Evolutionary conservation across 2,329 filamentous ascomycete genomes (phyloP).

Genomic region (Dothistroma pini): DNA sequence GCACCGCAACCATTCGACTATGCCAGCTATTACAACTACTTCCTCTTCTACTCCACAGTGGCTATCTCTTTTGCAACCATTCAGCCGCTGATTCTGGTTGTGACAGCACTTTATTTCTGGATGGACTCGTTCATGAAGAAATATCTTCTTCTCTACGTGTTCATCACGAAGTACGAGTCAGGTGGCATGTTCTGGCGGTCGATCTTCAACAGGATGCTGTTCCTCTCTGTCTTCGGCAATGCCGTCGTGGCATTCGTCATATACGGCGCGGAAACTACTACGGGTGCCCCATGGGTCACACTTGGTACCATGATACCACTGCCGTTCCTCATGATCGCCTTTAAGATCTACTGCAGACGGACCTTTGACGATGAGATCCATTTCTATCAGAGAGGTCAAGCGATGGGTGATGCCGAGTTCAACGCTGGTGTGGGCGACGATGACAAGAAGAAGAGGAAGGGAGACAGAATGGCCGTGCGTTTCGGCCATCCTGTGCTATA

Average conservation of each 20-base stretch:
- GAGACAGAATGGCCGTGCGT: conserved; percentile 67
- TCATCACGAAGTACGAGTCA: conserved; percentile 94
- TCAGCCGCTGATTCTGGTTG: conserved; percentile 81
- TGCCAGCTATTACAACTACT: conserved; percentile 96
- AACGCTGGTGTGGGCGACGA: conserved; percentile 31
- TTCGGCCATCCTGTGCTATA: conserved; percentile 93
- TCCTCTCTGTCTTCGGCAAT: conserved; percentile 74
- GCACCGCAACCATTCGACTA: conserved; percentile 93
- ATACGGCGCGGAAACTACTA: conserved; percentile 45
- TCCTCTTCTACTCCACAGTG: conserved; percentile 89
- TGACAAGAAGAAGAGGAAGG: conserved; percentile 42
- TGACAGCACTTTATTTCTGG: conserved; percentile 83
- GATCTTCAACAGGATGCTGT: conserved; percentile 87
- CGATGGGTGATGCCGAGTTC: conserved; percentile 41
- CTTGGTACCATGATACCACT: conserved; percentile 67
- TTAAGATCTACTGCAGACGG: conserved; percentile 79
- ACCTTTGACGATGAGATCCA: conserved; percentile 75
- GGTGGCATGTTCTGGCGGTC: conserved; percentile 90
- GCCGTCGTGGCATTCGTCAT: conserved; percentile 72
- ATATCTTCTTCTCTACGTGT: conserved; percentile 86
- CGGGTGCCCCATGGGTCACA: conserved; percentile 50
- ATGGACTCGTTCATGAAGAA: conserved; percentile 91
- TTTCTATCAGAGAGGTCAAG: conserved; percentile 69
- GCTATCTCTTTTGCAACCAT: conserved; percentile 78
- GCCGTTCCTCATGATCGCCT: conserved; percentile 71